phyloP scores from a whole-genome alignment of 129 eudicot genomes.

The carrot (Daucus carota) region DNA sequence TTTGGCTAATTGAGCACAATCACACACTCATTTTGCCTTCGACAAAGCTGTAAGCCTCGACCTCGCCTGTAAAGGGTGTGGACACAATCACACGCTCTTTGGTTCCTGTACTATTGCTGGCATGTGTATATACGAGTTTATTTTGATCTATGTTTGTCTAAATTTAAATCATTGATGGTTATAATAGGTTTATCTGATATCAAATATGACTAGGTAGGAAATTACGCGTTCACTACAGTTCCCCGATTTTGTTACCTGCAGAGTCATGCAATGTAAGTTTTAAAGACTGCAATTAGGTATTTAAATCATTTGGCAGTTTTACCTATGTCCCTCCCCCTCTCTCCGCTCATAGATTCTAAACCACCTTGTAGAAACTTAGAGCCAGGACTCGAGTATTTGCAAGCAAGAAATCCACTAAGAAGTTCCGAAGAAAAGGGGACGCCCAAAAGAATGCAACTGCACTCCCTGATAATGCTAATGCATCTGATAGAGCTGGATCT shows the following conservation, averaged over 20 bases:
- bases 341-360: neutral
- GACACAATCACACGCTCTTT: neutral
- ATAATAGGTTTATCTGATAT: constrained; percentile 12
- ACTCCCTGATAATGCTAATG: constrained; percentile 19
- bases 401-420: constrained; percentile 40
- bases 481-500: constrained; percentile 22
- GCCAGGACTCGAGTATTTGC: constrained; percentile 38
- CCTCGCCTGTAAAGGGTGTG: neutral
- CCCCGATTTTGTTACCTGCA: neutral
- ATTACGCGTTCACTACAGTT: neutral
- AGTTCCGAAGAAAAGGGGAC: constrained; percentile 36
- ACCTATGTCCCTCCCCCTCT: neutral
- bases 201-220: constrained; percentile 28
- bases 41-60: neutral
- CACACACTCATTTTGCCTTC: neutral
- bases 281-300: neutral
- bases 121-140: neutral
- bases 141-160: neutral
- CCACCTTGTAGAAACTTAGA: constrained; percentile 27
- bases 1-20: neutral
- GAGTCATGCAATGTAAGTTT: constrained; percentile 21
- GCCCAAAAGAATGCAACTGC: constrained; percentile 20
- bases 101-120: neutral
- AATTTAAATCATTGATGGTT: neutral
- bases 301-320: neutral